phyloP scores from a whole-genome alignment of 208 protist genomes.

The Acanthamoeba royreba region DNA sequence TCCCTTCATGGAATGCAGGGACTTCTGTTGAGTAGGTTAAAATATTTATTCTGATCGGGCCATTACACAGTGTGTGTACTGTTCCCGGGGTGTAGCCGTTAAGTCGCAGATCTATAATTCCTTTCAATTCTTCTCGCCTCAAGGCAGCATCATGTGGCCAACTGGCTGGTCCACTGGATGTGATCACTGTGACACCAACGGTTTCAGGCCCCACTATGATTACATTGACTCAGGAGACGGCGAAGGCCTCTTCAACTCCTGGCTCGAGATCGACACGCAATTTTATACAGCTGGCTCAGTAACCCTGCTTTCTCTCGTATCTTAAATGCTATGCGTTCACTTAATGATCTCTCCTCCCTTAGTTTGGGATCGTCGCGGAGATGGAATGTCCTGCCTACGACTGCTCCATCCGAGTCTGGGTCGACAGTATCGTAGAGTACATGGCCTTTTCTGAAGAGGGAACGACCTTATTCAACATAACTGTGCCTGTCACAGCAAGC shows the following conservation, averaged over 20 bases:
- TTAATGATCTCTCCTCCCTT: background rate
- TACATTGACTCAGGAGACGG: constrained; percentile 17
- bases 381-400: constrained; percentile 7
- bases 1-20: background rate
- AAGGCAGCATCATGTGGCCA: background rate
- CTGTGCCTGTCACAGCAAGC: background rate
- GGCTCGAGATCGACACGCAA: background rate
- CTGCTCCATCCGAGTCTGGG: constrained; percentile 19
- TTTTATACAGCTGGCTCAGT: background rate
- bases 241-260: constrained; percentile 43
- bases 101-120: background rate
- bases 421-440: background rate
- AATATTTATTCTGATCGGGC: background rate
- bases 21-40: background rate
- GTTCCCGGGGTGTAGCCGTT: background rate
- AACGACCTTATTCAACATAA: background rate
- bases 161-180: background rate
- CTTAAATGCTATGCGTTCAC: background rate
- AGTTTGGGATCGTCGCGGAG: background rate
- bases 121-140: background rate
- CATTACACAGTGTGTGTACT: background rate
- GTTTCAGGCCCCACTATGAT: constrained; percentile 1
- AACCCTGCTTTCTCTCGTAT: background rate
- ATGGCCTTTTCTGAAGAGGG: background rate
- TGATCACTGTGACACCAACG: constrained; percentile 15